Evolutionary conservation across 225 moss, liverwort and hornwort genomes (phyloP).

Genomic region (Sphagnum tenellum): DNA sequence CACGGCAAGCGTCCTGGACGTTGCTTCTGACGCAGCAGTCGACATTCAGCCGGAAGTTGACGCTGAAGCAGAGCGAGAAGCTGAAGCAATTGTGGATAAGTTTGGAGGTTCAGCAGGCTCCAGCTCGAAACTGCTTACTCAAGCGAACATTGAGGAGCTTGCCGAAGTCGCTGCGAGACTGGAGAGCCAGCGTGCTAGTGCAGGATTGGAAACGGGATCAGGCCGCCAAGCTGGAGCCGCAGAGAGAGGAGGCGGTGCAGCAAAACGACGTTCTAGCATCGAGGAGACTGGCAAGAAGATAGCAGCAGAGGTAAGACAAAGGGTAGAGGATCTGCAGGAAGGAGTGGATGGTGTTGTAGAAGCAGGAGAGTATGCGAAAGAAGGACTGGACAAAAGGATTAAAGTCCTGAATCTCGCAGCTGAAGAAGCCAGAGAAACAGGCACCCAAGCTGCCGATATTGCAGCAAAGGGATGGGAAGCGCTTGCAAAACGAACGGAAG

Average conservation of each 20-base stretch:
- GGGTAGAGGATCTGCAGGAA: conserved; percentile 37
- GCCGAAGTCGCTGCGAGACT: conserved; percentile 24
- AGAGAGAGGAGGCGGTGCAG: too few species aligned
- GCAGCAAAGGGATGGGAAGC: conserved; percentile 38
- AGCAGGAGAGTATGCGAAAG: conserved; percentile 29
- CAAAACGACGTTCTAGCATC: conserved; percentile 16
- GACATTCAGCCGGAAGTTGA: conserved; percentile 17
- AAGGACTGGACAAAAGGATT: conserved; percentile 35
- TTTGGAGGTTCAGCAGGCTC: conserved; percentile 19
- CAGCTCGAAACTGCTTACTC: neutral
- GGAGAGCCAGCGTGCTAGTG: conserved; percentile 2
- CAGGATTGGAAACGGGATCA: too few species aligned
- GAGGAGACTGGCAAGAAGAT: conserved; percentile 34
- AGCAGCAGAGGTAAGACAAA: conserved; percentile 29
- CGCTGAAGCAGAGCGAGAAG: conserved; percentile 12
- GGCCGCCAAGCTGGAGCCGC: too few species aligned
- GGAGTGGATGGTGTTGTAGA: conserved; percentile 37
- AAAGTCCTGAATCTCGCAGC: conserved; percentile 35
- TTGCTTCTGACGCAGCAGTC: conserved; percentile 20
- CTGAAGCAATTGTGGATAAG: conserved; percentile 17
- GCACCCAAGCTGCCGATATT: conserved; percentile 25
- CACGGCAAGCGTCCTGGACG: conserved; percentile 19
- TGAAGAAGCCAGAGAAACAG: conserved; percentile 43
- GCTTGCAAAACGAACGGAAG: conserved; percentile 26
- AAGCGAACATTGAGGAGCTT: conserved; percentile 17